These are phyloP conservation scores for Volutella citrinella DNA, from an alignment of 2,329 filamentous ascomycete species.

Conservation along the genomic window DNA sequence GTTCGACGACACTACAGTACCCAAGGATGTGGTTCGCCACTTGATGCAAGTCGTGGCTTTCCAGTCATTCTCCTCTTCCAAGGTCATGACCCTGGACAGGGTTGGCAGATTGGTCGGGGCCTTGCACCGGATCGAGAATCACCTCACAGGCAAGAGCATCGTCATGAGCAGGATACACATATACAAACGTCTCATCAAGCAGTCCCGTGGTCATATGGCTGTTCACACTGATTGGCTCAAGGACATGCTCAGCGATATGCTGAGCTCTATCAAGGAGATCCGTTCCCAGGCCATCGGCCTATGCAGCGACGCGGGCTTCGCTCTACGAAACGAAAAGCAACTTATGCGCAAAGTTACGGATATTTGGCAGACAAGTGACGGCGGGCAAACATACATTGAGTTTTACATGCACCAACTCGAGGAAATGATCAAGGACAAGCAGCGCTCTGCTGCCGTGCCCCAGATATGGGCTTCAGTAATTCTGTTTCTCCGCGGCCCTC, in stretches of 20 bases:
- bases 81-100: conserved; percentile 70
- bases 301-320: conserved; percentile 67
- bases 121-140: conserved; percentile 69
- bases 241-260: conserved; percentile 77
- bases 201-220: conserved; percentile 69
- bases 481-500: conserved; percentile 67
- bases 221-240: conserved; percentile 74
- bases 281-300: conserved; percentile 70
- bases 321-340: conserved; percentile 65
- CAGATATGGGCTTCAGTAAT: conserved; percentile 86
- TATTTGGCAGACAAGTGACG: conserved; percentile 49
- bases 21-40: conserved; percentile 76
- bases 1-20: conserved; percentile 63
- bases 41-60: conserved; percentile 77
- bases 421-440: conserved; percentile 63
- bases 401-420: conserved; percentile 66
- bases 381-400: conserved; percentile 63
- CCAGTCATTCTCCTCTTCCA: conserved; percentile 74
- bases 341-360: conserved; percentile 66
- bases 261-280: conserved; percentile 75
- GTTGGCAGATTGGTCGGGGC: conserved; percentile 68
- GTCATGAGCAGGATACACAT: conserved; percentile 73
- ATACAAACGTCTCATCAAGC: conserved; percentile 73
- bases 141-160: conserved; percentile 77
- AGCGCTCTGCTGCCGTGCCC: conserved; percentile 59